Base-by-base conservation (phyloP, 2,329 filamentous ascomycete species). In the Sarocladium brachiariae region DNA sequence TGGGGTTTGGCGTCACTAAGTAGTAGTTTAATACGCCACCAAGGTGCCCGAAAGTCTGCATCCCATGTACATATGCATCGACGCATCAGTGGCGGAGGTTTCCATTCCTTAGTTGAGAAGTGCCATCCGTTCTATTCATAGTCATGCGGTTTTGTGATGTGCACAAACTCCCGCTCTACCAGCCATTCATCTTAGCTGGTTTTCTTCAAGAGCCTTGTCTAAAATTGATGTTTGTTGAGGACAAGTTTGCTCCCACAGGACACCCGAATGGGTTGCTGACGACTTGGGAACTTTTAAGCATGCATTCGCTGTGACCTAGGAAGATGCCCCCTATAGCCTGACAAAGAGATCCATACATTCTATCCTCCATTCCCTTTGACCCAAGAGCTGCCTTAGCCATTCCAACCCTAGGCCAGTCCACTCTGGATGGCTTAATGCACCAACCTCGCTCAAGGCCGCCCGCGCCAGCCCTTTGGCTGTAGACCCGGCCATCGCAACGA, bases 311-410 rank as follows among this genome's bases (percentile, higher is more conserved):
- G n/a, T n/a, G 24, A 14, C 30, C 3, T 27, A n/a, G n/a, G 19
- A 50, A 21, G 18, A 24, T 30, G 13, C 31, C 21, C 33, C 4
- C 30, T 51, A 93, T 56, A 96, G 70, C 55, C 88, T 76, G 50
- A 97, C 82, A 59, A 91, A 84, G 25, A 97, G 80, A 67, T 96
- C 90, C 68, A 99, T 78, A 66, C 91, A 96, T 52, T 92, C 89
- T 56, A 99, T 80, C 59, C 87, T 81, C 88, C 92, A 95, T 66
- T 96, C 91, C 60, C 87, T 82, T 67, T 82, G 81, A 3, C 90
- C 91, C 48, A 96, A 68, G 48, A 95, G 68, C 61, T 83, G 90
- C 58, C 90, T 79, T 53, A 96, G 69, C 90, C 91, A 96, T 67
- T 95, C 90, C 51, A 92, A 74, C 0, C 88, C 89, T 46, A 91